Evolutionary conservation across 2,329 filamentous ascomycete genomes (phyloP).

Genomic region (Xylaria sp.): DNA sequence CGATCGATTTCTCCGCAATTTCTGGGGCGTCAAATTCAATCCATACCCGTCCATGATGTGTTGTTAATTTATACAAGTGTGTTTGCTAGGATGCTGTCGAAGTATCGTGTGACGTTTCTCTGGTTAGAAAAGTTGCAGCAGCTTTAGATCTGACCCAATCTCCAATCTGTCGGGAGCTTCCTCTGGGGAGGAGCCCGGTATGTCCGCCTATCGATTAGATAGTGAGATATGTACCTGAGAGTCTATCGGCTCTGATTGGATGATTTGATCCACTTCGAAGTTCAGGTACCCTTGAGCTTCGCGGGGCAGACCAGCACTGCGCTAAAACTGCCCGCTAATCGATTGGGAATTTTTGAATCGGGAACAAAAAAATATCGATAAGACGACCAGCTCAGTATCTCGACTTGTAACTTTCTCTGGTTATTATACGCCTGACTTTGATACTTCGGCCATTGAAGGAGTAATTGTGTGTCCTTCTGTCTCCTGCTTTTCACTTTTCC

Average conservation of each 20-base stretch:
- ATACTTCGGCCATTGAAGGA: background rate
- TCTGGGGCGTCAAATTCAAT: slow-evolving; percentile 6
- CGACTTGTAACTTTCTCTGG: background rate
- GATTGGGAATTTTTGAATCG: slow-evolving; percentile 43
- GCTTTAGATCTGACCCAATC: background rate
- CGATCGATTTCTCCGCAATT: background rate
- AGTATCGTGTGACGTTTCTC: slow-evolving; percentile 6
- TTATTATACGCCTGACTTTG: background rate
- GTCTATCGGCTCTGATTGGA: slow-evolving; percentile 22
- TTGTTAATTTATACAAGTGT: background rate
- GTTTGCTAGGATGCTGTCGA: background rate
- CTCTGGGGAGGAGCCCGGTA: background rate
- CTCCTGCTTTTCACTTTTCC: background rate
- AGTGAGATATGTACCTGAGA: background rate
- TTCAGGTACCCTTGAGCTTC: slow-evolving; percentile 4
- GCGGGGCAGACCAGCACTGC: slow-evolving; percentile 29
- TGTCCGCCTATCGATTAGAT: slow-evolving; percentile 37
- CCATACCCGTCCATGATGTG: slow-evolving; percentile 48
- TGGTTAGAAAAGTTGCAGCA: slow-evolving; percentile 26
- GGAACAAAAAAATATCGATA: slow-evolving; percentile 36
- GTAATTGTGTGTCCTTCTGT: background rate
- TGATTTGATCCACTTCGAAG: background rate
- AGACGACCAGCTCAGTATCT: slow-evolving; percentile 9
- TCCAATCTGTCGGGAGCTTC: background rate
- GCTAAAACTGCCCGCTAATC: slow-evolving; percentile 40